Evolutionary conservation across 192 early-diverging fungal genomes (phyloP).

Genomic region (Coemansia sp.): DNA sequence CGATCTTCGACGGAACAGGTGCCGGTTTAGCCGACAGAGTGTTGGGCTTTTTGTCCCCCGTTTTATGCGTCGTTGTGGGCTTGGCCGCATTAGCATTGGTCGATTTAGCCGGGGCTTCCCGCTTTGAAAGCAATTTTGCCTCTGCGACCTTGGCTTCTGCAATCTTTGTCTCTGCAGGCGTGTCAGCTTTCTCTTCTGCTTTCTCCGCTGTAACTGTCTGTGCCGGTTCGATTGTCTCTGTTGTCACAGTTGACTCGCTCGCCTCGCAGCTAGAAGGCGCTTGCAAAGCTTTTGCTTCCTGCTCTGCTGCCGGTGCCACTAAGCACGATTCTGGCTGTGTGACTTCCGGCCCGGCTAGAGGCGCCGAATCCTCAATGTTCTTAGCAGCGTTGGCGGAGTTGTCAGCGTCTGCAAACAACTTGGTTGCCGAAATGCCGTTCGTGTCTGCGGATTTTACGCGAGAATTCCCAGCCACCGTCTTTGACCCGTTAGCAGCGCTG

Average conservation of each 20-base stretch:
- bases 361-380: conserved; percentile 13
- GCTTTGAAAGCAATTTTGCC: background rate
- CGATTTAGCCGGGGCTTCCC: background rate
- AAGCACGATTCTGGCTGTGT: no score
- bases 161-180: background rate
- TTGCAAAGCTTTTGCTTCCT: background rate
- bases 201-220: background rate
- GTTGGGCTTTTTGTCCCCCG: background rate
- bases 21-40: background rate
- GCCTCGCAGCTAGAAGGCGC: background rate
- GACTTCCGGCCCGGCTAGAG: background rate
- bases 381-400: background rate
- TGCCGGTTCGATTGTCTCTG: background rate
- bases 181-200: background rate
- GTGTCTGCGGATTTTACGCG: background rate
- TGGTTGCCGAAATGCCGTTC: conserved; percentile 7
- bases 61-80: no score
- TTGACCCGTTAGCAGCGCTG: conserved; percentile 12
- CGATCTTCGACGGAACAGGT: background rate
- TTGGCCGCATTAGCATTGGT: background rate
- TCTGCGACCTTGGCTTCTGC: background rate
- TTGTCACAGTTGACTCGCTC: background rate
- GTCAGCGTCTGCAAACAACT: conserved; percentile 10
- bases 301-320: background rate
- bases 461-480: conserved; percentile 9